phyloP scores from a whole-genome alignment of 139 green algal species.

The Bryopsis sp. region DNA sequence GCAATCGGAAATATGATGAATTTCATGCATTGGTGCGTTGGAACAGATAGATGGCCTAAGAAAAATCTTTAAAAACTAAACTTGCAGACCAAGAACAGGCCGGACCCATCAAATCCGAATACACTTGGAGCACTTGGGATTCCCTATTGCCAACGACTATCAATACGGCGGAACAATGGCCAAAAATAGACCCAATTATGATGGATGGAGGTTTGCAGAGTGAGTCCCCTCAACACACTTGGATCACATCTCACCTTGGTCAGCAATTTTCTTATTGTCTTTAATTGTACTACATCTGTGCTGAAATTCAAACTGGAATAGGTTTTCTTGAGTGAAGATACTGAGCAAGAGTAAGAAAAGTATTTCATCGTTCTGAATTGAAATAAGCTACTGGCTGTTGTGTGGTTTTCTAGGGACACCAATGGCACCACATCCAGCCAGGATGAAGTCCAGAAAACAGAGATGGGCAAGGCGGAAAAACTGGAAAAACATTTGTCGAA shows the following conservation, averaged over 20 bases:
- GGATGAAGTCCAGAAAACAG: background rate
- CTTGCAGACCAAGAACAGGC: slow-evolving; percentile 42
- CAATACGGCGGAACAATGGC: slow-evolving; percentile 43
- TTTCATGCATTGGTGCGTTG: too few species aligned
- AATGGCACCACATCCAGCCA: too few species aligned
- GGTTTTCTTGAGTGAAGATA: background rate
- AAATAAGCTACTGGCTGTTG: background rate
- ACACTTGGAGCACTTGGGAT: slow-evolving; percentile 52
- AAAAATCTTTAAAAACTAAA: too few species aligned
- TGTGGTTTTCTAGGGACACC: too few species aligned
- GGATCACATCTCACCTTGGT: background rate
- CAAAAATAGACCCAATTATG: background rate
- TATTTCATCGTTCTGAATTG: background rate
- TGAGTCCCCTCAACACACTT: background rate
- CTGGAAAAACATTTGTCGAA: background rate
- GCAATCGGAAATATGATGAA: too few species aligned
- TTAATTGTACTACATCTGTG: background rate
- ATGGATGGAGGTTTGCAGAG: background rate
- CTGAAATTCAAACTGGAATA: background rate
- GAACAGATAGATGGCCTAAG: too few species aligned
- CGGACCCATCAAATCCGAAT: slow-evolving; percentile 67
- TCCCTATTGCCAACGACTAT: slow-evolving; percentile 67
- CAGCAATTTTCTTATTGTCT: background rate
- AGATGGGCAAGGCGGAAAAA: background rate
- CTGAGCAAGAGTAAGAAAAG: background rate